These are phyloP conservation scores for Syncephalastrum sp. DNA, from an alignment of 371 early-diverging fungal species.

Conservation along the genomic window DNA sequence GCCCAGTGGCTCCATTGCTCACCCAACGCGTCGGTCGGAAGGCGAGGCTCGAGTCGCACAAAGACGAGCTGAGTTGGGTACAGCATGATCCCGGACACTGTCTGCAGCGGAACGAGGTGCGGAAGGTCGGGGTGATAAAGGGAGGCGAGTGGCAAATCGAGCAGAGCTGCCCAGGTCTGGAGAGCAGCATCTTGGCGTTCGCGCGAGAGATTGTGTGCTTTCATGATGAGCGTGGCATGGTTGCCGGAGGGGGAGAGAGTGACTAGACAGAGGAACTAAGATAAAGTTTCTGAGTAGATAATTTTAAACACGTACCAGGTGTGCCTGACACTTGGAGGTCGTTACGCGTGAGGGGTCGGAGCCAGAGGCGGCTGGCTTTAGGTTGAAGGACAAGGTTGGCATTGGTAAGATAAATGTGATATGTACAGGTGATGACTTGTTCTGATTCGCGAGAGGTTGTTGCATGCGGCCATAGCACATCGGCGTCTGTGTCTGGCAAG, in stretches of 20 bases:
- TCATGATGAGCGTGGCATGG: slow-evolving; percentile 16
- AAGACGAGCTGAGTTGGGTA: too few relatives aligned
- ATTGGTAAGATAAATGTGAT: slow-evolving; percentile 39
- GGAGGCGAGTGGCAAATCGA: too few relatives aligned
- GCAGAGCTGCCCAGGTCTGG: too few relatives aligned
- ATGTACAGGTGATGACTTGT: slow-evolving; percentile 27
- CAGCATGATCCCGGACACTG: too few relatives aligned
- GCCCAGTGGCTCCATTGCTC: slow-evolving; percentile 42
- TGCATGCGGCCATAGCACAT: neutral
- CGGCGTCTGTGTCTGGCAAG: neutral
- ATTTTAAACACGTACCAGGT: slow-evolving; percentile 19
- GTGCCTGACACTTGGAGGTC: slow-evolving; percentile 22
- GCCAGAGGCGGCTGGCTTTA: slow-evolving; percentile 28
- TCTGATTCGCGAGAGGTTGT: slow-evolving; percentile 1
- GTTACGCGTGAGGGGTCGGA: slow-evolving; percentile 22
- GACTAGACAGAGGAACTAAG: slow-evolving; percentile 13
- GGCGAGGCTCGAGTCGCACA: slow-evolving; percentile 10
- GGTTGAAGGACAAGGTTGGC: slow-evolving; percentile 46
- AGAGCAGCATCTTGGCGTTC: too few relatives aligned
- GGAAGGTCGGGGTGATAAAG: too few relatives aligned
- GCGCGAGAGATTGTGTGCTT: too few relatives aligned
- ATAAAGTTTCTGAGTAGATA: neutral
- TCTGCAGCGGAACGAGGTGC: too few relatives aligned
- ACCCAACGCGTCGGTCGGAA: slow-evolving; percentile 35
- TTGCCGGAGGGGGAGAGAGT: slow-evolving; percentile 38